Conservation (phyloP, 129 eudicot species). For the Flaveria trinervia region DNA sequence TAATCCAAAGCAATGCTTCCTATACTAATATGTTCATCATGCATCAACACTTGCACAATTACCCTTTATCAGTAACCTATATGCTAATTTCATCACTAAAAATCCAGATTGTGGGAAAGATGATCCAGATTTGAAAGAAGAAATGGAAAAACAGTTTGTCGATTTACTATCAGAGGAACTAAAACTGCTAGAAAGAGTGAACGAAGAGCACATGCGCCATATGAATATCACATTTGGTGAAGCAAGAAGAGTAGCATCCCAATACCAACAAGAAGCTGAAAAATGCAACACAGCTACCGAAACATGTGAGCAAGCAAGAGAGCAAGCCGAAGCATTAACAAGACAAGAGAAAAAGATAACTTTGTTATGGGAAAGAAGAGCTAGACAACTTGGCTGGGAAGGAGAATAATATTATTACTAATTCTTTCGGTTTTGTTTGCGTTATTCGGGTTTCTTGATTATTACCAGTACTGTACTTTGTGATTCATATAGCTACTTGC, state of each 20-base stretch:
- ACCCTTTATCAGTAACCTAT: neutral
- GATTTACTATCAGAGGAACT: conserved; percentile 81
- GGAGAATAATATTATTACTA: conserved; percentile 36
- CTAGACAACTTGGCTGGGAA: conserved; percentile 75
- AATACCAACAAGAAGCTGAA: conserved; percentile 82
- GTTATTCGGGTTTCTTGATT: conserved; percentile 18
- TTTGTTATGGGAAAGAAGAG: conserved; percentile 71
- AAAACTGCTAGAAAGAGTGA: conserved; percentile 63
- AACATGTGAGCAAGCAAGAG: conserved; percentile 79
- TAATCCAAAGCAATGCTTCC: neutral
- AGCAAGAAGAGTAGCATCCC: conserved; percentile 71
- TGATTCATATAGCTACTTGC: conserved; percentile 33
- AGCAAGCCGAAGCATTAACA: conserved; percentile 58
- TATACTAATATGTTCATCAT: neutral
- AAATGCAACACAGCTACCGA: conserved; percentile 82
- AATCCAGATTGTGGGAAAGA: conserved; percentile 75
- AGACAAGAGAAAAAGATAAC: conserved; percentile 75
- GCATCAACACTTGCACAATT: neutral
- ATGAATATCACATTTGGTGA: conserved; percentile 83
- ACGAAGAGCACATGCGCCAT: conserved; percentile 61
- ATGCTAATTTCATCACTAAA: conserved; percentile 1
- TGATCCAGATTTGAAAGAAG: conserved; percentile 86
- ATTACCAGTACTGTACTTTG: conserved; percentile 26
- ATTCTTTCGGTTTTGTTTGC: neutral
- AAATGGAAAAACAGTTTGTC: conserved; percentile 83